These are phyloP conservation scores for Diatrype stigma DNA, from an alignment of 2,329 filamentous ascomycete genomes.

Conservation along the genomic window DNA sequence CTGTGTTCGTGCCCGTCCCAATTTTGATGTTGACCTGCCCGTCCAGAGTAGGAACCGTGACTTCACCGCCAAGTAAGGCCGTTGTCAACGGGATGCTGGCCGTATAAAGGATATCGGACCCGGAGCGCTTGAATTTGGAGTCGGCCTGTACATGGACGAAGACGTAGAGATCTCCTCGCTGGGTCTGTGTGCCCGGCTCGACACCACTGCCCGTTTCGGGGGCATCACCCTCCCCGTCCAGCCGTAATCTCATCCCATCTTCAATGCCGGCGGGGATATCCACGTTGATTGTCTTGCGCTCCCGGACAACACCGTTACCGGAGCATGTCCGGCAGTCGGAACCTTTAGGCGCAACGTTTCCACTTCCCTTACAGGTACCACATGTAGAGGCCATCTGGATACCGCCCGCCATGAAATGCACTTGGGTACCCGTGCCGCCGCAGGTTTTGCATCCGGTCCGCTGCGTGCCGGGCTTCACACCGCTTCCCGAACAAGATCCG, in stretches of 20 bases:
- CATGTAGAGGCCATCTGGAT: conserved; percentile 97
- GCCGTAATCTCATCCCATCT: conserved; percentile 87
- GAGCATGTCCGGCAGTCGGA: conserved; percentile 76
- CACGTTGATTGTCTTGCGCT: conserved; percentile 77
- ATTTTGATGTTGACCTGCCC: conserved; percentile 88
- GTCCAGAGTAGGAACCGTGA: conserved; percentile 84
- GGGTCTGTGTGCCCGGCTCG: conserved; percentile 58
- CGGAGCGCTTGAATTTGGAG: conserved; percentile 80
- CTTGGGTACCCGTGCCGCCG: conserved; percentile 78
- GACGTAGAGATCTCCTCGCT: conserved; percentile 85
- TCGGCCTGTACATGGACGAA: conserved; percentile 87
- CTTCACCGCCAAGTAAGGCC: conserved; percentile 85
- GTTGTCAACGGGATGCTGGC: conserved; percentile 89
- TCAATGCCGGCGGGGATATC: conserved; percentile 96
- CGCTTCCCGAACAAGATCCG: conserved; percentile 76
- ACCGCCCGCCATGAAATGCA: conserved; percentile 85
- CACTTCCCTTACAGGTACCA: conserved; percentile 72
- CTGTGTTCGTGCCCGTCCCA: conserved; percentile 84
- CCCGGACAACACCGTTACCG: conserved; percentile 79
- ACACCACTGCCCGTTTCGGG: conserved; percentile 69
- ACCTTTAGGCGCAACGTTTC: conserved; percentile 70
- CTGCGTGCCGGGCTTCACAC: conserved; percentile 76
- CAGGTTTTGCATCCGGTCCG: conserved; percentile 72
- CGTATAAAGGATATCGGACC: conserved; percentile 89
- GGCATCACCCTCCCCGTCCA: conserved; percentile 83